phyloP scores from a whole-genome alignment of 2,329 filamentous ascomycete species.

The Geoglossum cookeanum region DNA sequence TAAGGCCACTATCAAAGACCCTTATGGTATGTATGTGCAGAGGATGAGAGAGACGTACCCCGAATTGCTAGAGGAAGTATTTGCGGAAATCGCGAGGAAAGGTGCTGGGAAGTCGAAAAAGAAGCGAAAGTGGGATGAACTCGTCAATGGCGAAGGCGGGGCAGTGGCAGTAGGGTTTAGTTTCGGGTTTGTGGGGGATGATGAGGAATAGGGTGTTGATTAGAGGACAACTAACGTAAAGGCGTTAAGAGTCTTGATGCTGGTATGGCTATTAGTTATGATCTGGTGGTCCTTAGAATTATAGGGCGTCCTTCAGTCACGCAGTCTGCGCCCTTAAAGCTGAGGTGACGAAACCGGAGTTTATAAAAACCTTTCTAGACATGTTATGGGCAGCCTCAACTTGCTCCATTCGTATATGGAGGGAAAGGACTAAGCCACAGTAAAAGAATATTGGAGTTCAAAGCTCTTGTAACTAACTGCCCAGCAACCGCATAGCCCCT shows the following conservation, averaged over 20 bases:
- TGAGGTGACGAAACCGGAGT: neutral
- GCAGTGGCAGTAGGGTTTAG: conserved; percentile 32
- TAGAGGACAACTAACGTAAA: too few species aligned
- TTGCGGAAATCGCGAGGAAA: conserved; percentile 43
- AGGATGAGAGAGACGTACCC: conserved; percentile 45
- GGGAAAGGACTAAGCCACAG: neutral
- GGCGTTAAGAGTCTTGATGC: neutral
- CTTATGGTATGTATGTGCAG: conserved; percentile 56
- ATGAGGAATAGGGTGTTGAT: conserved; percentile 10
- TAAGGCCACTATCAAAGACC: conserved; percentile 46
- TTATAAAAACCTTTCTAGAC: neutral
- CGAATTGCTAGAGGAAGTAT: conserved; percentile 43
- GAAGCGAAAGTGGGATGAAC: conserved; percentile 74
- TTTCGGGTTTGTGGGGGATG: conserved; percentile 42
- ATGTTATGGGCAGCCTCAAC: neutral
- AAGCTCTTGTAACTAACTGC: neutral
- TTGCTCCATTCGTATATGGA: neutral
- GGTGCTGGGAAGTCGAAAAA: conserved; percentile 29
- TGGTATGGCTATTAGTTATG: neutral
- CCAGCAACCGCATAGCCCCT: neutral
- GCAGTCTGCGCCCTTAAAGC: neutral
- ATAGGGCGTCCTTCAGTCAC: neutral
- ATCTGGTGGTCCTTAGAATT: neutral
- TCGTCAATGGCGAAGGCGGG: conserved; percentile 38
- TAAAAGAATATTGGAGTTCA: neutral